Evolutionary conservation across 371 early-diverging fungal species (phyloP).

Genomic region (Apophysomyces ossiformis): DNA sequence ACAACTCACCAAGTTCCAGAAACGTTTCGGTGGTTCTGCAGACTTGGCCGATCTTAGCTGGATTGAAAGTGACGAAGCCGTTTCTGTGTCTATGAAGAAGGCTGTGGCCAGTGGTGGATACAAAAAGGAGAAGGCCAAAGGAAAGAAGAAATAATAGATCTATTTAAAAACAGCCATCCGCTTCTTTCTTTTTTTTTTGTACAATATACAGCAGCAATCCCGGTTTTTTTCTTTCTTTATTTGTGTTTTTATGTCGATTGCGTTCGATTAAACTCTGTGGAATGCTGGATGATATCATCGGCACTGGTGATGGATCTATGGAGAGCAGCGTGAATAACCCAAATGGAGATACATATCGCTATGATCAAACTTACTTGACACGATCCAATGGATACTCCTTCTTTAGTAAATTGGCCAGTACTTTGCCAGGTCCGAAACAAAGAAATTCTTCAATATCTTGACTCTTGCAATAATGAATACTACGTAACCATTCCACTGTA

Average conservation of each 20-base stretch:
- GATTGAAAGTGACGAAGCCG: constrained; percentile 52
- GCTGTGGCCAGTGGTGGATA: constrained; percentile 45
- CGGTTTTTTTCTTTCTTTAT: too few species aligned
- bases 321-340: neutral
- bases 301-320: constrained; percentile 45
- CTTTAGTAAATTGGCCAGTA: constrained; percentile 84
- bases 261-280: constrained; percentile 30
- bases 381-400: constrained; percentile 88
- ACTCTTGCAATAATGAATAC: constrained; percentile 76
- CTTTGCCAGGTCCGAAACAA: constrained; percentile 87
- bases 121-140: constrained; percentile 38
- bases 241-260: neutral
- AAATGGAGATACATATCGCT: neutral
- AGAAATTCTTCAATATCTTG: constrained; percentile 84
- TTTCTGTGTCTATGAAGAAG: constrained; percentile 52
- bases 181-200: neutral
- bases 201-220: neutral
- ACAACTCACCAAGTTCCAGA: constrained; percentile 76
- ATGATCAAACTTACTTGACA: constrained; percentile 43
- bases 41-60: constrained; percentile 56
- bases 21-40: constrained; percentile 75
- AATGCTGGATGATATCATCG: constrained; percentile 50
- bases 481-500: constrained; percentile 90
- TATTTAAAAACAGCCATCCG: neutral
- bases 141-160: constrained; percentile 37